These are phyloP conservation scores for Amniculicola lignicola DNA, from an alignment of 495 filamentous ascomycete species.

Conservation along the genomic window DNA sequence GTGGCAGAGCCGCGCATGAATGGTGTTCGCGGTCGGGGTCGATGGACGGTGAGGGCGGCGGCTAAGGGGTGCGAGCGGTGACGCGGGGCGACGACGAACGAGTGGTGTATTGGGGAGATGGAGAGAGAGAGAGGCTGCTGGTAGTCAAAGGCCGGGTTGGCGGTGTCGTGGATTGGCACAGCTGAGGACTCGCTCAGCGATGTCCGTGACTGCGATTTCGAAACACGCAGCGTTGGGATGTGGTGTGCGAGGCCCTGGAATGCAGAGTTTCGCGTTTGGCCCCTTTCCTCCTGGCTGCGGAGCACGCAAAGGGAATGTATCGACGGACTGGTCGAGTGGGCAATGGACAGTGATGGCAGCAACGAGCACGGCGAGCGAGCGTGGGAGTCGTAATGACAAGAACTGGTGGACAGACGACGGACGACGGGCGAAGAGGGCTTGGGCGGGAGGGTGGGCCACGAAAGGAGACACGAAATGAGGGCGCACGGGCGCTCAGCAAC, in stretches of 20 bases:
- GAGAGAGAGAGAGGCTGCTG: not conserved
- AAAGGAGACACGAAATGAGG: not conserved
- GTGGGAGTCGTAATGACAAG: conserved; percentile 22
- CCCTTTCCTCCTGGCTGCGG: conserved; percentile 20
- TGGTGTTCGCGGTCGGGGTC: conserved; percentile 1
- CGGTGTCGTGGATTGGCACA: conserved; percentile 10
- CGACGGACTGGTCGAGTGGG: not conserved
- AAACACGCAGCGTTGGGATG: conserved; percentile 33
- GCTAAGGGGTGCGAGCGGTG: not conserved
- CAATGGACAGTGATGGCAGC: conserved; percentile 7
- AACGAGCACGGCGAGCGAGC: conserved; percentile 9
- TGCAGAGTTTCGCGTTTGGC: conserved; percentile 31
- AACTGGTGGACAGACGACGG: not conserved
- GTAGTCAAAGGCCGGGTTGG: not conserved
- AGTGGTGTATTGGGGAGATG: conserved; percentile 1
- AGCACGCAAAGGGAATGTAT: conserved; percentile 18
- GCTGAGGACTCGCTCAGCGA: conserved; percentile 36
- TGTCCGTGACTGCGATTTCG: conserved; percentile 31
- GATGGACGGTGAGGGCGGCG: not conserved
- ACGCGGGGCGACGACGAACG: conserved; percentile 3
- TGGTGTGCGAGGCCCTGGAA: conserved; percentile 24
- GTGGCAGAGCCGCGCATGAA: conserved; percentile 15
- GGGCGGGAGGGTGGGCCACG: not conserved
- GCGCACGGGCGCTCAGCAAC: not conserved
- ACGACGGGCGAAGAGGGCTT: conserved; percentile 1